A percentile compares a stretch with the other conserved stretches of the same genome.
Evolutionary conservation across 2,329 filamentous ascomycete genomes (phyloP).

Genomic region (Thermoascus crustaceus): DNA sequence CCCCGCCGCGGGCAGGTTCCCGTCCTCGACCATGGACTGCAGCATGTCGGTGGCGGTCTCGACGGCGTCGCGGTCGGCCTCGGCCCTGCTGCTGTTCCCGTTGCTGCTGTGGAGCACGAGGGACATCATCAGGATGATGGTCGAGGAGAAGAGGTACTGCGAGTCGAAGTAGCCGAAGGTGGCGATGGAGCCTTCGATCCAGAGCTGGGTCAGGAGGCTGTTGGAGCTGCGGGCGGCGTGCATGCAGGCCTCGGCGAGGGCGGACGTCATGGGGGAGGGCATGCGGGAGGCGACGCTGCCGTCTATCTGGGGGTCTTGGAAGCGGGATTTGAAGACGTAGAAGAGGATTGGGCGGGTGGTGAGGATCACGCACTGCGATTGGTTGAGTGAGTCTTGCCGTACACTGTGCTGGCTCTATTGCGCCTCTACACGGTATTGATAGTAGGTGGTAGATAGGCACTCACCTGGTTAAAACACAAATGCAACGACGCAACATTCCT

Average conservation of each 20-base stretch:
- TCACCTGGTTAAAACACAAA: conserved; percentile 11
- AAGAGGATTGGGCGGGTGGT: conserved; percentile 10
- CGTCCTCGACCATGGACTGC: conserved; percentile 10
- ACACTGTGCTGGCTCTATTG: too few species aligned
- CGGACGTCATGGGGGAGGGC: conserved; percentile 8
- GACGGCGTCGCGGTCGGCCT: conserved; percentile 9
- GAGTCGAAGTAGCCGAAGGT: conserved; percentile 11
- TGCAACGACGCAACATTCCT: conserved; percentile 11
- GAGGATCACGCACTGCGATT: conserved; percentile 8
- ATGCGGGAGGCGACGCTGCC: conserved; percentile 1
- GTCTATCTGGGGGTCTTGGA: conserved; percentile 4
- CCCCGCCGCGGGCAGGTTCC: conserved; percentile 9
- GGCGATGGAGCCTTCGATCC: conserved; percentile 11
- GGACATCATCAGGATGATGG: conserved; percentile 12
- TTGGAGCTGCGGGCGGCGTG: conserved; percentile 10
- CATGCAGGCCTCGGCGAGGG: conserved; percentile 11
- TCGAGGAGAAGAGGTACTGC: conserved; percentile 11
- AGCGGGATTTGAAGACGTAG: conserved; percentile 10
- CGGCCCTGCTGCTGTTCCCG: too few species aligned
- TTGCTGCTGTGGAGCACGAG: conserved; percentile 7
- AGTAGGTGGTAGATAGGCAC: too few species aligned
- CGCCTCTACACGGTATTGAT: too few species aligned
- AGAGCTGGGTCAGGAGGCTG: conserved; percentile 12
- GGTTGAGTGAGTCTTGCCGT: not conserved
- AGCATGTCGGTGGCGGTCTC: conserved; percentile 10